Percentiles rank a stretch among this genome's conserved stretches.
These are phyloP conservation scores for Starmera dryadoides DNA, from an alignment of 805 yeast genomes.

Conservation along the genomic window DNA sequence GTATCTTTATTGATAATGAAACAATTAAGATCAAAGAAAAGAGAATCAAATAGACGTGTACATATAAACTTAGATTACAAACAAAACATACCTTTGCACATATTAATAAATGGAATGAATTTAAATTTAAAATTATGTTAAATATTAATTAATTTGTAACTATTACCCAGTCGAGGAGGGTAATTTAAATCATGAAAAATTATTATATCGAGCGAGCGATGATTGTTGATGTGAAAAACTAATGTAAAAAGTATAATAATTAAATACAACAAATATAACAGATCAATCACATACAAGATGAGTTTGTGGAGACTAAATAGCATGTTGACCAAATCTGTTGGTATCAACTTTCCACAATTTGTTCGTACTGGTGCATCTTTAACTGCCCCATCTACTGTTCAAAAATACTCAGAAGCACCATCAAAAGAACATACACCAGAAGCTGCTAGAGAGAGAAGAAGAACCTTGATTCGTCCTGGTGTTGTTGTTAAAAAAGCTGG, in stretches of 20 bases:
- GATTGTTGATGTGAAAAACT: too few relatives aligned
- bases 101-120: too few relatives aligned
- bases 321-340: too few relatives aligned
- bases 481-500: slow-evolving; percentile 79
- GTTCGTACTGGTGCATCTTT: slow-evolving; percentile 27
- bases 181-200: too few relatives aligned
- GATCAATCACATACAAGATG: not conserved
- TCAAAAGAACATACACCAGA: slow-evolving; percentile 60
- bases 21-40: slow-evolving; percentile 85
- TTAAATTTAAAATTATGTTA: too few relatives aligned
- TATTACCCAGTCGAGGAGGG: too few relatives aligned
- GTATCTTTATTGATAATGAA: slow-evolving; percentile 87
- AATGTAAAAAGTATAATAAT: too few relatives aligned
- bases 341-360: slow-evolving; percentile 17
- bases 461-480: slow-evolving; percentile 76
- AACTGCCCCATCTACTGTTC: slow-evolving; percentile 27
- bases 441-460: slow-evolving; percentile 62
- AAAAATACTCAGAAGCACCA: slow-evolving; percentile 29
- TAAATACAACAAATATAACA: too few relatives aligned
- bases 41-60: slow-evolving; percentile 67
- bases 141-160: too few relatives aligned
- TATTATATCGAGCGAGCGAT: too few relatives aligned
- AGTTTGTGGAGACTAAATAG: slow-evolving; percentile 2
- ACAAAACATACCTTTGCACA: not conserved
- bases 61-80: not conserved